Evolutionary conservation across 176 grass and related monocot genomes (phyloP), one percentile per base, ranked within the genome.

Genomic region (Bothriochloa decipiens): DNA sequence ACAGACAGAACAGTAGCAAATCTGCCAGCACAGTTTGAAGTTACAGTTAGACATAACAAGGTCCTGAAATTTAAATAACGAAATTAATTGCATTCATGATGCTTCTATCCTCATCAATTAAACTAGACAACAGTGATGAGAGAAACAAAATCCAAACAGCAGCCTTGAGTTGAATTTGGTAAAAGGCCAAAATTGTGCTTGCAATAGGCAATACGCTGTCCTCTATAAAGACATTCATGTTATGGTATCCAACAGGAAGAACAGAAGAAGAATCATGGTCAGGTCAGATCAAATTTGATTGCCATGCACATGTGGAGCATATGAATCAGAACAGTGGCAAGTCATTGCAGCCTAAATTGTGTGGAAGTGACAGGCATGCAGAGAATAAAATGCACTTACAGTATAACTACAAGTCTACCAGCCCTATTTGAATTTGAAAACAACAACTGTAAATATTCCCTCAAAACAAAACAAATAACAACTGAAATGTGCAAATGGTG

Each of bases 1-100:
- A 72, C 96, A 98, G 69, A 95, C 93, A 27, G 96, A 92, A 73
- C 78, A 90, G 82, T 98, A 93, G 72, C 95, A 75, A 81, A 98
- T 92, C 96, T 98, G 91, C 74, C 72, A 86, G 29, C 23, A 40
- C n/a, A 78, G 23, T 66, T 83, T 45, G 46, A 78, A 57, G 28
- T 66, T 20, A 49, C 5, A 80, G 22, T 83, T 83, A 90, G 68
- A 55, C 17, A 42, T 87, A 65, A 72, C 2, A 42, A 82, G 25
- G 26, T 43, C n/a, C 53, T 45, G 8, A 82, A 55, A 35, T 37
- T 65, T 36, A 67, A 74, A 75, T 16, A 35, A 43, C 14, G 0
- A 74, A 55, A 60, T 25, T 66, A 36, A 9, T 53, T 33, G 4
- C 23, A 74, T 55, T 67, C 57, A 8, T 13, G 37, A 39, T 39